Evolutionary conservation across 2,329 filamentous ascomycete species (phyloP).

Genomic region (Alternaria triticimaculans): DNA sequence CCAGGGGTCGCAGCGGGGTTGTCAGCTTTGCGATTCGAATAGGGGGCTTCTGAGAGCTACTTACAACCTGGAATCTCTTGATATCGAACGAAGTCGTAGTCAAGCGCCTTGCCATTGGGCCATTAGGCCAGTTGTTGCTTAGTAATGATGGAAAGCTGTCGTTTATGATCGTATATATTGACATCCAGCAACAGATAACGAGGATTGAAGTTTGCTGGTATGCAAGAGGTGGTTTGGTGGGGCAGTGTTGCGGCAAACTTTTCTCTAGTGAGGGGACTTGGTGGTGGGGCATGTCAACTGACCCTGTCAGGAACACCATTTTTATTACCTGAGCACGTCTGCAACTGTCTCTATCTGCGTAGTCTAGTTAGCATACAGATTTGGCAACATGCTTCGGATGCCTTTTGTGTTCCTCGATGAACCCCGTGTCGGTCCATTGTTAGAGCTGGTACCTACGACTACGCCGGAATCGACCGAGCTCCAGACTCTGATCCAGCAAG

Average conservation of each 20-base stretch:
- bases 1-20: slow-evolving; percentile 5
- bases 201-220: not conserved
- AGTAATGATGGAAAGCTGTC: not conserved
- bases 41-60: not conserved
- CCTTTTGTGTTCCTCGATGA: not conserved
- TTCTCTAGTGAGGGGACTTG: not conserved
- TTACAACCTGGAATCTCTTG: slow-evolving; percentile 41
- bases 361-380: not conserved
- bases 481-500: not conserved
- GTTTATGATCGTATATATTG: rapidly evolving
- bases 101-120: slow-evolving; percentile 65
- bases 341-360: not conserved
- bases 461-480: not conserved
- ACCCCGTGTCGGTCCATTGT: not conserved
- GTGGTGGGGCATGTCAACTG: not conserved
- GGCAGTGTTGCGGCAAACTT: not conserved
- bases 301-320: not conserved
- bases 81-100: slow-evolving; percentile 53
- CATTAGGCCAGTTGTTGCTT: slow-evolving; percentile 40
- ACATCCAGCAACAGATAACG: rapidly evolving
- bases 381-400: not conserved
- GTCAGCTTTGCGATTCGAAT: not conserved
- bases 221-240: not conserved
- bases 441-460: not conserved
- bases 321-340: not conserved